Base-by-base conservation (phyloP, 2,329 filamentous ascomycete species). In the Aspergillus sclerotialis region DNA sequence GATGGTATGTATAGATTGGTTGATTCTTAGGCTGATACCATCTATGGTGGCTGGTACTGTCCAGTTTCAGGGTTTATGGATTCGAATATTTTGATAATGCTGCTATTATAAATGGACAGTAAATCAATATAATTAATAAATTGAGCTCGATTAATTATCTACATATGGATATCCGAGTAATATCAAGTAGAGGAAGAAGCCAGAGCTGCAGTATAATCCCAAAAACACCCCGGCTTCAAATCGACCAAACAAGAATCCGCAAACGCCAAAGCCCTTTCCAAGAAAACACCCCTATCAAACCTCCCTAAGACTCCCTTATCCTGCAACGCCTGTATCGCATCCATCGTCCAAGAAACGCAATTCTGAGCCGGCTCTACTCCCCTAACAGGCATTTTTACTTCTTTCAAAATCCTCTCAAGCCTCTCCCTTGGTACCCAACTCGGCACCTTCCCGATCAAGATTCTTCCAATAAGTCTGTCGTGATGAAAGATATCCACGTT, bases 1-100 rank as follows among this genome's bases (percentile, higher is more conserved):
- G 74, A 77, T 53, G 44, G 76, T 13, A 69, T 77, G 72, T 77
- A 70, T 52, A 29, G 35, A 9, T 24, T 24, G 23, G 8, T 8
- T 24, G 23, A 24, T 24, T 24, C n/a, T n/a, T n/a, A n/a, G n/a
- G n/a, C n/a, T n/a, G n/a, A n/a, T n/a, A n/a, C n/a, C n/a, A n/a
- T n/a, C n/a, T n/a, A n/a, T n/a, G n/a, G n/a, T n/a, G n/a, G n/a
- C n/a, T n/a, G n/a, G n/a, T n/a, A n/a, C n/a, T n/a, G n/a, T n/a
- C n/a, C n/a, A n/a, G n/a, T n/a, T n/a, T n/a, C n/a, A n/a, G n/a
- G n/a, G n/a, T n/a, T n/a, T n/a, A n/a, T n/a, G n/a, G n/a, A n/a
- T n/a, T n/a, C n/a, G n/a, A n/a, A n/a, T n/a, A n/a, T n/a, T n/a
- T n/a, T n/a, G n/a, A n/a, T n/a, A n/a, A n/a, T n/a, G n/a, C n/a